These are phyloP conservation scores for Vitis hybrid DNA, from an alignment of 177 flowering plant genomes.

Conservation along the genomic window DNA sequence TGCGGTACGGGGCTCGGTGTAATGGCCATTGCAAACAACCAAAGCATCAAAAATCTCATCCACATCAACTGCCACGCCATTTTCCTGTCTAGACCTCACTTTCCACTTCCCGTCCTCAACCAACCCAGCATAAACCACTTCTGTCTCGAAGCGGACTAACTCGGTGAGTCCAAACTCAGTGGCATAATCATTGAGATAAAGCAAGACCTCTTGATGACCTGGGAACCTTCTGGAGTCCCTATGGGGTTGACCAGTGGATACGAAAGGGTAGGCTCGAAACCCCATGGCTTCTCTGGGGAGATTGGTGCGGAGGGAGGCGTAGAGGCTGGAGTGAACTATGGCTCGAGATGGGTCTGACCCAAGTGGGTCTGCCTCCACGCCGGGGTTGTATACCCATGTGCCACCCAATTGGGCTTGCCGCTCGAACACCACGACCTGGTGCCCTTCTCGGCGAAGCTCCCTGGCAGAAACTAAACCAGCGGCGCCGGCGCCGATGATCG, in stretches of 20 bases:
- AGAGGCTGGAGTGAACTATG: slow-evolving; percentile 4
- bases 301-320: slow-evolving; percentile 2
- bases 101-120: background rate
- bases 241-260: background rate
- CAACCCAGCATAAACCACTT: background rate
- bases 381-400: slow-evolving; percentile 15
- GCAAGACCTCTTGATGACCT: background rate
- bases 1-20: background rate
- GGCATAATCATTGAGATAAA: background rate
- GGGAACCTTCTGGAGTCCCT: background rate
- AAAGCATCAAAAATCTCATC: slow-evolving; percentile 5
- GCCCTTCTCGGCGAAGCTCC: slow-evolving; percentile 33
- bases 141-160: background rate
- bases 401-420: slow-evolving; percentile 21
- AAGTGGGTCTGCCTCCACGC: background rate
- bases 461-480: slow-evolving; percentile 28
- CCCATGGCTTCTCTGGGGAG: slow-evolving; percentile 4
- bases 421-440: slow-evolving; percentile 30
- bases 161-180: background rate
- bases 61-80: background rate
- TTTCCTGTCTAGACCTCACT: too few species aligned
- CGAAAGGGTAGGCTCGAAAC: background rate
- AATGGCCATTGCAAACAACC: background rate
- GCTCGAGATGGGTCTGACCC: background rate
- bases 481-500: slow-evolving; percentile 35